Conservation (phyloP, 192 early-diverging fungal genomes). For the Entomortierella beljakovae region DNA sequence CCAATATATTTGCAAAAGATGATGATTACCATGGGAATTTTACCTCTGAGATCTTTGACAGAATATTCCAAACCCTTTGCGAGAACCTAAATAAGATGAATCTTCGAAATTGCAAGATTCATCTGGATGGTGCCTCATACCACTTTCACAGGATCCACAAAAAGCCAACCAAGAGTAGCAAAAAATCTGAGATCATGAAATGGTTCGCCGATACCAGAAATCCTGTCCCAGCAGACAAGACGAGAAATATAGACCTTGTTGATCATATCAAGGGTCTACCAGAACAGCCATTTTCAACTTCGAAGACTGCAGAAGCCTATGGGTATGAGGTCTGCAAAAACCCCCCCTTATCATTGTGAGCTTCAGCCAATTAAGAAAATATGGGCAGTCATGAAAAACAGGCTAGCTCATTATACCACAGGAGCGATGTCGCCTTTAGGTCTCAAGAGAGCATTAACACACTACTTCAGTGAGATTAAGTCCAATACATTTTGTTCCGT, state of each 20-base stretch:
- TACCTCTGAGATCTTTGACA: background rate
- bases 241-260: no score
- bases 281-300: no score
- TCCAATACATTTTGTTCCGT: no score
- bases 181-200: background rate
- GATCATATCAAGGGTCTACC: no score
- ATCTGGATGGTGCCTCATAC: background rate
- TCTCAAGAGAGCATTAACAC: no score
- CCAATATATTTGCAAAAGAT: background rate
- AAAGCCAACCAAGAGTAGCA: background rate
- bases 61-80: background rate
- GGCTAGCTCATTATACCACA: no score
- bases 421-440: no score
- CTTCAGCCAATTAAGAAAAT: background rate
- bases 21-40: slow-evolving; percentile 15
- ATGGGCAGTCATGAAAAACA: no score
- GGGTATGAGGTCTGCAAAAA: no score
- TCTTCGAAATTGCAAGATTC: background rate
- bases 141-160: background rate
- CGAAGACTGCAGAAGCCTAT: no score
- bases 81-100: background rate
- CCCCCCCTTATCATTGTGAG: background rate
- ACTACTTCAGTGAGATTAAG: no score
- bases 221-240: no score
- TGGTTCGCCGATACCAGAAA: background rate